Base-by-base conservation (phyloP, 257 asterid species). In the Lavandula angustifolia region DNA sequence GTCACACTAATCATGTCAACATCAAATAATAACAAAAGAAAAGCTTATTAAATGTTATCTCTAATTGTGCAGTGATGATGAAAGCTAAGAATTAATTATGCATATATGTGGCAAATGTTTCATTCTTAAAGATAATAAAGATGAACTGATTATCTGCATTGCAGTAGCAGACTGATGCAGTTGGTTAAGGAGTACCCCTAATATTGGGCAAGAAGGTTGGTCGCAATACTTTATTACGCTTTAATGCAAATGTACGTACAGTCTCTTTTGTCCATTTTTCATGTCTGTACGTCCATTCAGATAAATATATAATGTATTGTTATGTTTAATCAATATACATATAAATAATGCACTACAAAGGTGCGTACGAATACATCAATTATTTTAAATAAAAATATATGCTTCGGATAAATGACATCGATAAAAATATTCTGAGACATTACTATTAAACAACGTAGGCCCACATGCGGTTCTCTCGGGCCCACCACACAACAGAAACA, bases 11-110 rank as follows among this genome's bases (percentile, higher is more conserved):
- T 77, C 76, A 73, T 71, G 78, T 69, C 80, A 60, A 59, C 54
- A 74, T 65, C 60, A 47, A 48, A 42, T 66, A 22, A 59, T 66
- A 59, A 50, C 63, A 58, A 50, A 14, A 8, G 35, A 66, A 31
- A 51, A 43, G 8, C 48, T 41, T 75, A 73, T 66, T 63, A 29
- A 70, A 75, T 53, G 62, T 75, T 71, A 75, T 84, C 85, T 48
- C 62, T 69, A 57, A 13, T 49, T 42, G 69, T 56, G 66, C 5
- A 46, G 6, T 5, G 66, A 74, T 67, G 43, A 70, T 73, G 75
- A 77, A 67, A 81, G 64, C 73, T 60, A 58, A 58, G 60, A 63
- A 74, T 69, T 76, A 44, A 70, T 16, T 5, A 54, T 3, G 16
- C 1, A 40, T 65, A 41, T 62, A 69, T 14, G 64, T 13, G 17